These are phyloP conservation scores for Populus tomentosa DNA, from an alignment of 441 rosid genomes.

Conservation along the genomic window DNA sequence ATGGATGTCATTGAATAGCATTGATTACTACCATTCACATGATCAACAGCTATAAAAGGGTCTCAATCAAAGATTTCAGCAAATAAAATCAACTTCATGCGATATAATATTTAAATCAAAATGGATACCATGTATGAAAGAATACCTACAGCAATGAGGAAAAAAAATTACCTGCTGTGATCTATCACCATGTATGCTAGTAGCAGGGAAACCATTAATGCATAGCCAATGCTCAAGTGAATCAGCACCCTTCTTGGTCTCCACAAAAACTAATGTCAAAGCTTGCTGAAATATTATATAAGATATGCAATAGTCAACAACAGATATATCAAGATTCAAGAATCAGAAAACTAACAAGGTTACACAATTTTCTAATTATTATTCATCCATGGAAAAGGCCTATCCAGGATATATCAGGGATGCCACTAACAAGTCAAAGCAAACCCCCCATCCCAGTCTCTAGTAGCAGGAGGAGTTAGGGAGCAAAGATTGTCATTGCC, in stretches of 20 bases:
- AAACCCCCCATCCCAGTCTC: neutral
- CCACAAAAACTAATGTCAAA: constrained; percentile 83
- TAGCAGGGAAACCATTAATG: constrained; percentile 78
- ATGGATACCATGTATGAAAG: neutral
- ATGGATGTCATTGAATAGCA: neutral
- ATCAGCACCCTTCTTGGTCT: constrained; percentile 88
- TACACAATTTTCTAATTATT: neutral
- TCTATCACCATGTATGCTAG: constrained; percentile 89
- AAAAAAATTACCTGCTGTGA: constrained; percentile 58
- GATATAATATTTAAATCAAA: neutral
- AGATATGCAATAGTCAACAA: neutral
- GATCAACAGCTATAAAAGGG: neutral
- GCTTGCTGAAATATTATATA: constrained; percentile 54
- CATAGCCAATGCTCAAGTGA: constrained; percentile 78
- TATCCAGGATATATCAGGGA: neutral
- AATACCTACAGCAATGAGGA: neutral
- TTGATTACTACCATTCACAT: neutral
- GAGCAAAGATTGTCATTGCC: neutral
- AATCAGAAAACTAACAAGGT: neutral
- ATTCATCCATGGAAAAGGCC: neutral
- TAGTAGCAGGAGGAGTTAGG: neutral
- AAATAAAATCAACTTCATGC: neutral
- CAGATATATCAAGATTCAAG: neutral
- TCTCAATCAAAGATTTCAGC: neutral
- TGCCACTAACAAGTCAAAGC: neutral